A percentile compares a stretch with the other conserved stretches of the same genome.
These are phyloP conservation scores for Penicillium cataractarum DNA, from an alignment of 495 filamentous ascomycete genomes.

Conservation along the genomic window DNA sequence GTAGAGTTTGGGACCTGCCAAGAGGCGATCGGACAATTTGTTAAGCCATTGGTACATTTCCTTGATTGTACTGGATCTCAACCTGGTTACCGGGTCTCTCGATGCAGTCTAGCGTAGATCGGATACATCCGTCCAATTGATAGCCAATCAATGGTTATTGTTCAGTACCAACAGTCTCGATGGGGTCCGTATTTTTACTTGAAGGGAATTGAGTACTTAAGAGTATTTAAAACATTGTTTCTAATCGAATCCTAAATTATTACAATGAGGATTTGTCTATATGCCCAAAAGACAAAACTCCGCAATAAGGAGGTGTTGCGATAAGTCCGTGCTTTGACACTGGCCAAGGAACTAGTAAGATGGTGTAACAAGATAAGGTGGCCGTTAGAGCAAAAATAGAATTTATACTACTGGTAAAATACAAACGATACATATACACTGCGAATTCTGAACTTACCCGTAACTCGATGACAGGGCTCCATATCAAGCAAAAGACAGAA, in stretches of 20 bases:
- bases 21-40: not conserved
- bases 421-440: not conserved
- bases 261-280: not conserved
- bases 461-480: not conserved
- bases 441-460: not conserved
- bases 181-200: not conserved
- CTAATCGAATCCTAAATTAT: not conserved
- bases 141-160: not conserved
- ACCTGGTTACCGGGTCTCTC: not conserved
- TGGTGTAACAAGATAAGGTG: constrained; percentile 7
- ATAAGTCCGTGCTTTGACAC: not conserved
- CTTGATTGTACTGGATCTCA: not conserved
- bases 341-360: not conserved
- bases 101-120: constrained; percentile 2
- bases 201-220: not conserved
- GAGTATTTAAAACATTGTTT: no score
- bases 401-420: not conserved
- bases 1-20: not conserved
- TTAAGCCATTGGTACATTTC: not conserved
- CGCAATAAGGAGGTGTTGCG: not conserved
- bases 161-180: not conserved
- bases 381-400: constrained; percentile 1
- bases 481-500: not conserved
- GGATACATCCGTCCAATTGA: not conserved
- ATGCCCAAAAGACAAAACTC: not conserved